Evolutionary conservation across 2,329 filamentous ascomycete species (phyloP), one percentile per base, ranked within the genome.

Genomic region (Sclerotinia subarctica): DNA sequence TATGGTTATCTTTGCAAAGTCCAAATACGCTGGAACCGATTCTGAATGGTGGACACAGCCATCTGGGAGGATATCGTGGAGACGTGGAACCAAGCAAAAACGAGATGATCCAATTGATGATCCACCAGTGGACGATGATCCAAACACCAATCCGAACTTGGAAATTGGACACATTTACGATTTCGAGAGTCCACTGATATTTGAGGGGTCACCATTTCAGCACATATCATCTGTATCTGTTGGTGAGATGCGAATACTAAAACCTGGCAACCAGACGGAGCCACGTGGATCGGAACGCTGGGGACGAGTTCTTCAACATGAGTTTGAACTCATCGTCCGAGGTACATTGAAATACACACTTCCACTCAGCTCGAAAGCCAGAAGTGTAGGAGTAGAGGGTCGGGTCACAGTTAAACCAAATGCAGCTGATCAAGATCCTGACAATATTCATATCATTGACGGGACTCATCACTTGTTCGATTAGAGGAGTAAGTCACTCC

Each of bases 1-100:
- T 77, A 84, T 98, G 68, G 93, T 96, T 75, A 86, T 99, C 44
- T 98, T 98, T 79, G 95, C 95, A 42, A 97, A 96, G 79, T 97
- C 93, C 69, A 92, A 91, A 69, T 91, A 94, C 76, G 91, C 94
- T 17, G 91, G 92, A n/a, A 85, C 83, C 10, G 86, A 88, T 73
- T 69, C 71, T 1, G 74, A 78, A 75, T 88, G 86, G 85, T 85
- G 85, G 83, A 81, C 82, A 26, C 77, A 78, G 70, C 82, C 82
- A 42, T 72, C 68, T 32, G 49, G 49, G 51, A 57, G 47, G 32
- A 60, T 57, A 6, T 60, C 67, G 47, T 58, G 79, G 79, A 35
- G 77, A 80, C 69, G 79, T 81, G 64, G 74, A 60, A 24, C 35
- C 19, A 65, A 65, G 32, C 35, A 65, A 5, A 54, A 26, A 52